phyloP scores from a whole-genome alignment of 805 yeast genomes.

The Teunomyces pallodes region DNA sequence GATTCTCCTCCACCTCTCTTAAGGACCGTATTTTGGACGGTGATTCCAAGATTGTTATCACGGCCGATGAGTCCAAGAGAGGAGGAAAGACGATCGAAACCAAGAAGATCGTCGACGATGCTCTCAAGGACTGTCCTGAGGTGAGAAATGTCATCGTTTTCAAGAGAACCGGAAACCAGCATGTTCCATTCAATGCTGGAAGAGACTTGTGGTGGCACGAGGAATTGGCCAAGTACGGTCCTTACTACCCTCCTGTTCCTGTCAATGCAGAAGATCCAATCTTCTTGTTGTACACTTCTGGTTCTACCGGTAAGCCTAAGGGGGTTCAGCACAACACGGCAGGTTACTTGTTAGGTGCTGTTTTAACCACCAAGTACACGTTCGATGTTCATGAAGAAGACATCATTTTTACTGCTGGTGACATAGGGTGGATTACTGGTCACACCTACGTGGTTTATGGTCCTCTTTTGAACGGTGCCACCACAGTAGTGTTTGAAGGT shows the following conservation, averaged over 20 bases:
- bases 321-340: conserved; percentile 96
- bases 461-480: conserved; percentile 81
- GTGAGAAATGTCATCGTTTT: conserved; percentile 84
- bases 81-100: conserved; percentile 93
- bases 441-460: conserved; percentile 96
- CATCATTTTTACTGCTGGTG: conserved; percentile 93
- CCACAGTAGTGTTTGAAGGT: conserved; percentile 92
- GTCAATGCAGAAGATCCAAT: conserved; percentile 92
- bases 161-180: conserved; percentile 78
- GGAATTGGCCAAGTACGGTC: conserved; percentile 74
- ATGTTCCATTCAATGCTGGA: conserved; percentile 68
- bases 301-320: conserved; percentile 97
- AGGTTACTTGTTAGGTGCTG: conserved; percentile 91
- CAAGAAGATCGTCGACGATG: conserved; percentile 94
- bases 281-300: conserved; percentile 93
- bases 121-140: conserved; percentile 67
- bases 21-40: conserved; percentile 90
- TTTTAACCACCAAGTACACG: conserved; percentile 85
- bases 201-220: conserved; percentile 98
- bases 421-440: conserved; percentile 99
- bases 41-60: conserved; percentile 78
- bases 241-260: conserved; percentile 83
- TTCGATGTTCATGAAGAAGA: conserved; percentile 91
- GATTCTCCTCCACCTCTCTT: conserved; percentile 90
- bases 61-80: conserved; percentile 93